Percentiles rank a stretch among this genome's conserved stretches.
Conservation (phyloP, 2,329 filamentous ascomycete genomes). For the Alternaria alternata region DNA sequence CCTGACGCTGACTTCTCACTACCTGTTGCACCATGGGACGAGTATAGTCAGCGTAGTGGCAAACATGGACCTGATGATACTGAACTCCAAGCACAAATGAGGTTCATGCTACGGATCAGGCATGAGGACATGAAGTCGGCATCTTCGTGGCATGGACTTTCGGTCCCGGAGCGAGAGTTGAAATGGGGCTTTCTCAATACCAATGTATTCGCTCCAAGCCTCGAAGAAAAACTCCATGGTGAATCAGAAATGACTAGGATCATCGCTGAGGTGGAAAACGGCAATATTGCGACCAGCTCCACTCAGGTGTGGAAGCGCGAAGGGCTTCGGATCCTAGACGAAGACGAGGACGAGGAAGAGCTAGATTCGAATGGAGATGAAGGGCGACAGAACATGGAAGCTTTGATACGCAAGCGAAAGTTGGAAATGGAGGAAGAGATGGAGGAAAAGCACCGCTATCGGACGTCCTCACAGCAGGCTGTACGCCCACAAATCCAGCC, state of each 20-base stretch:
- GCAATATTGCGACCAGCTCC: slow-evolving; percentile 51
- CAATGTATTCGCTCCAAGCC: slow-evolving; percentile 48
- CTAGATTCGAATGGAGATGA: slow-evolving; percentile 28
- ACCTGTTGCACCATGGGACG: slow-evolving; percentile 58
- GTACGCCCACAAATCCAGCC: neutral
- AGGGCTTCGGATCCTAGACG: slow-evolving; percentile 57
- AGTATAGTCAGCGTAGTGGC: slow-evolving; percentile 30
- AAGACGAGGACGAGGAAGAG: slow-evolving; percentile 50
- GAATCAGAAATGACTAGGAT: slow-evolving; percentile 50
- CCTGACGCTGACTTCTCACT: slow-evolving; percentile 57
- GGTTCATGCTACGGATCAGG: slow-evolving; percentile 48
- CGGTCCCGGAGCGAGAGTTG: slow-evolving; percentile 52
- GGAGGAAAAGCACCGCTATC: slow-evolving; percentile 3
- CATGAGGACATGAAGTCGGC: slow-evolving; percentile 40
- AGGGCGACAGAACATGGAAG: slow-evolving; percentile 42
- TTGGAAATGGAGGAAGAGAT: slow-evolving; percentile 31
- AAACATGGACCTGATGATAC: slow-evolving; percentile 20
- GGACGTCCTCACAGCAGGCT: neutral
- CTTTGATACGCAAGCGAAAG: slow-evolving; percentile 51
- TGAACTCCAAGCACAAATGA: slow-evolving; percentile 41
- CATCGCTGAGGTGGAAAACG: slow-evolving; percentile 44
- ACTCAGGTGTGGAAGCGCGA: slow-evolving; percentile 58
- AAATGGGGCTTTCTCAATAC: slow-evolving; percentile 59
- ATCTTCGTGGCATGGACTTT: slow-evolving; percentile 53
- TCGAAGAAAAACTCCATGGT: slow-evolving; percentile 52